Evolutionary conservation across 169 alveolate genomes (phyloP).

Genomic region (Plasmodium ovale): DNA sequence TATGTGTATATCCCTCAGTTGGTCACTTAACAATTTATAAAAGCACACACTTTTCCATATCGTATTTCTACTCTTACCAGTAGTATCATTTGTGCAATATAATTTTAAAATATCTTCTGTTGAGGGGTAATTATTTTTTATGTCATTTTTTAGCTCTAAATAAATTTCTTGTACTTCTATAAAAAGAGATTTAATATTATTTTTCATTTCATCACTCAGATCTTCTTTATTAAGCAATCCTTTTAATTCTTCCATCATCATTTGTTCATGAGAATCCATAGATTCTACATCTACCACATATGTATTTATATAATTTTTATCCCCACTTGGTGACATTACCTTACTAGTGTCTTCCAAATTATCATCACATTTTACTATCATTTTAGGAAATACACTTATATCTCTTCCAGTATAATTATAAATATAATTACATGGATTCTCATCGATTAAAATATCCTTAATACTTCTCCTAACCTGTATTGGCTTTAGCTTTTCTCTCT

Average conservation of each 20-base stretch:
- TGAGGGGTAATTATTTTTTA: constrained; percentile 44
- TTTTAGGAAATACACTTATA: constrained; percentile 27
- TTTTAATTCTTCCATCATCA: constrained; percentile 21
- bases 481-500: constrained; percentile 27
- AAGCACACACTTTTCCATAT: constrained; percentile 43
- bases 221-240: constrained; percentile 32
- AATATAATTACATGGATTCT: constrained; percentile 28
- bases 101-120: constrained; percentile 39
- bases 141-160: constrained; percentile 51
- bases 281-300: not conserved
- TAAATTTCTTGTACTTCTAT: constrained; percentile 54
- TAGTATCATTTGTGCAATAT: constrained; percentile 19
- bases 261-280: constrained; percentile 22
- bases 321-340: not conserved
- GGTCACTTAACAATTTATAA: constrained; percentile 42
- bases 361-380: not conserved
- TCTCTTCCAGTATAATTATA: constrained; percentile 45
- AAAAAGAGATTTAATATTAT: constrained; percentile 56
- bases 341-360: not conserved
- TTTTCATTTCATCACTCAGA: constrained; percentile 39
- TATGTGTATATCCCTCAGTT: constrained; percentile 49
- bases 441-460: constrained; percentile 31
- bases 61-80: constrained; percentile 13
- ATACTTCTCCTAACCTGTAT: constrained; percentile 68
- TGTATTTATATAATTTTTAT: not conserved